Base-by-base conservation (phyloP, 192 early-diverging fungal species). In the Coemansia asiatica region DNA sequence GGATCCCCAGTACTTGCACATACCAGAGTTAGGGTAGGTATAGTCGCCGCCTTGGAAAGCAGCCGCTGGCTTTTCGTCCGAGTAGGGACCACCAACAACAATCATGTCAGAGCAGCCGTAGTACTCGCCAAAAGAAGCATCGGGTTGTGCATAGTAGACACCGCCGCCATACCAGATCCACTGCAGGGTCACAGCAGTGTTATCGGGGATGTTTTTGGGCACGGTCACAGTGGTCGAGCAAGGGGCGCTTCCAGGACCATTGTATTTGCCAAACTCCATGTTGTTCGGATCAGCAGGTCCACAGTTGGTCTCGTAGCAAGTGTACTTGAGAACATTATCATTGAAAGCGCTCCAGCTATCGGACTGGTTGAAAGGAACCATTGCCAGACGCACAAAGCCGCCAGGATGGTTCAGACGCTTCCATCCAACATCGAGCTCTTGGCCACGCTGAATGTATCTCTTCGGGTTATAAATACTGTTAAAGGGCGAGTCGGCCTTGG, bases 111-210 rank as follows among this genome's bases (percentile, higher is more conserved):
- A 71, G 69, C 86, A 88, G 27, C 76, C 68, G 29, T 86, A 88
- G 67, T 85, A 88, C 49, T 88, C 85, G 31, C 84, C 83, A 55
- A 88, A 86, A n/a, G 84, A 84, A 2, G 82, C 74, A 25, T 85
- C 81, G 3, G 68, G 28, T 53, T 86, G 67, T 16, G 75, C 85
- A 59, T 86, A 86, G 68, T 86, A 86, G 61, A 86, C 75, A 8
- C 85, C 87, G 18, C 85, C 87, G 16, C 84, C 85, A 62, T 82
- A 86, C 87, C 87, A 88, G 29, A 86, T 79, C 87, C 84, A 86
- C 57, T 88, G 87, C 26, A 88, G 72, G 5, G 87, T 88, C 44
- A 71, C 61, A 1, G 66, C 80, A 40, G 74, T 83, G 46, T 79
- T 81, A 63, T 88, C 84, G 29, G 79, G 70, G 16, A 86, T 75